Evolutionary conservation across 768 basidiomycete genomes (phyloP).

Genomic region (Agaricus sinodeliciosus): DNA sequence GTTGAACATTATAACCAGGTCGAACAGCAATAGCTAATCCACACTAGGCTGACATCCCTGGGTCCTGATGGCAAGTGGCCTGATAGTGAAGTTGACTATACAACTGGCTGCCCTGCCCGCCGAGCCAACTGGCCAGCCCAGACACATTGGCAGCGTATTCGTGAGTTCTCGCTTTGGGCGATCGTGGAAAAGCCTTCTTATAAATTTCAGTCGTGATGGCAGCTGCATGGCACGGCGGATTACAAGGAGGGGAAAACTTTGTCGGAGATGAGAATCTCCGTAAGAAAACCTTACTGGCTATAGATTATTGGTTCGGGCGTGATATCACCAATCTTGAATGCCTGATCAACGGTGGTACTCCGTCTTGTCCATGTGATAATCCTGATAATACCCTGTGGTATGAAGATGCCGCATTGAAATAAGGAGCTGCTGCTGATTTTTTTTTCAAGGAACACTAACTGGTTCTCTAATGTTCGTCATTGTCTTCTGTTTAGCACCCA

Average conservation of each 20-base stretch:
- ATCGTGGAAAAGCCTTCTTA: not conserved
- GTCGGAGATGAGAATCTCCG: constrained; percentile 33
- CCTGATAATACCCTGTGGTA: constrained; percentile 37
- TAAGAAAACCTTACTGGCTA: constrained; percentile 37
- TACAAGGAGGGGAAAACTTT: constrained; percentile 32
- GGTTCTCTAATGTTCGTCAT: constrained; percentile 49
- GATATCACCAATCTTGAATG: constrained; percentile 52
- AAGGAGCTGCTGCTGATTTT: constrained; percentile 1
- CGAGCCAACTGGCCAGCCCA: constrained; percentile 69
- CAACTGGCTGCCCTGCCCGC: constrained; percentile 53
- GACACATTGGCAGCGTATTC: constrained; percentile 47
- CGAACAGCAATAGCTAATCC: not conserved
- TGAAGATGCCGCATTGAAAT: constrained; percentile 1
- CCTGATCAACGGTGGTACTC: constrained; percentile 46
- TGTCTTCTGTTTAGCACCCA: not conserved
- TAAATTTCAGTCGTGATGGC: constrained; percentile 40
- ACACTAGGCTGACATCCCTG: constrained; percentile 39
- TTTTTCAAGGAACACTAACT: constrained; percentile 52
- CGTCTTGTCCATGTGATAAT: constrained; percentile 49
- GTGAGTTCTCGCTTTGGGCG: constrained; percentile 23
- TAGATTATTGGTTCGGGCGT: constrained; percentile 59
- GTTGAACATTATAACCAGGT: not conserved
- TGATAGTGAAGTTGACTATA: constrained; percentile 49
- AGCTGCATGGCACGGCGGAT: constrained; percentile 50
- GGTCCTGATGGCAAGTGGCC: constrained; percentile 49